Evolutionary conservation across 495 filamentous ascomycete species (phyloP), one percentile per base, ranked within the genome.

Genomic region (Hyaloscypha finlandica): DNA sequence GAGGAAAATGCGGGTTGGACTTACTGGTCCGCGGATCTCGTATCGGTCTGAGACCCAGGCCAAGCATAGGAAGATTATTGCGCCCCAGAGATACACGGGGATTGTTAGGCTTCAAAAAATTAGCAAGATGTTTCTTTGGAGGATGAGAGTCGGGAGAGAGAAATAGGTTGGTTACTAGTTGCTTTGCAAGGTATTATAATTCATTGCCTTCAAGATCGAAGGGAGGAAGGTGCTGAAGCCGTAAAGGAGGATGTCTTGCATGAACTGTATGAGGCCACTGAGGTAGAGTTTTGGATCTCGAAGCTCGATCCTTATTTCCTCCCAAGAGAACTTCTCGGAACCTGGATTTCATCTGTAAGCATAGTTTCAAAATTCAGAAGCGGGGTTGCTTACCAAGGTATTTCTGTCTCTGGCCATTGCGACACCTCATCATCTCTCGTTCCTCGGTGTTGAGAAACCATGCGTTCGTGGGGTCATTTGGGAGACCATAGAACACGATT

Each of bases 191-290:
- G 77, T 80, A 58, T 77, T 67, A 64, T 85, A 85, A 0, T 82
- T 84, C 67, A 88, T 78, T 12, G 77, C 78, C 55, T 77, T 68
- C 59, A 89, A 73, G 54, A 88, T 87, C 1, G 81, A 81, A 2
- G 86, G 86, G 29, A 88, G 65, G 70, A 89, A 89, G 8, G 84
- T 87, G 61, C 78, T 82, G 76, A 86, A 86, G 37, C 86, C 85
- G 61, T 86, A 86, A 8, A 87, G 77, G 29, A 86, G 76, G 6
- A 86, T 84, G 63, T 86, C 82, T 72, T 79, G 76, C 30, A 80
- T 79, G 70, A 87, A 86, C 59, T 85, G 81, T n/a, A 78, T 80
- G 25, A 77, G 70, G 30, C 76, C 78, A 51, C 79, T 83, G 35
- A 69, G 37, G 69, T 74, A 80, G 31, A 77, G 29, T 52, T 79